A percentile compares a stretch with the other conserved stretches of the same genome.
phyloP scores from a whole-genome alignment of 306 rosid genomes.

The Trichosanthes cucumerina region DNA sequence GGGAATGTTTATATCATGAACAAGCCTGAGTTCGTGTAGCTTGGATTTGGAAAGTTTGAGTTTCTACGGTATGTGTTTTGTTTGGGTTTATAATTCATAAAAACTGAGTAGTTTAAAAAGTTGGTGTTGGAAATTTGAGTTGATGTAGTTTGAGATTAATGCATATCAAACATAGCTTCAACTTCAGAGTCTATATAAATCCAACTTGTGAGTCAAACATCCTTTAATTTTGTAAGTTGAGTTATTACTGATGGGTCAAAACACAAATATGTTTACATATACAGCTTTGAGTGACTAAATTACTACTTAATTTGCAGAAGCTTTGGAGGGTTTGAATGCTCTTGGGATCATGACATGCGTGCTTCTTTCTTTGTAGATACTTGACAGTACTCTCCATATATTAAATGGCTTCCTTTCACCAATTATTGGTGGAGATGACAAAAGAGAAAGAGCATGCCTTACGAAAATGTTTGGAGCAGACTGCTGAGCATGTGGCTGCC shows the following conservation, averaged over 20 bases:
- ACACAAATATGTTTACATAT: not conserved
- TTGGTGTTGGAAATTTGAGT: not conserved
- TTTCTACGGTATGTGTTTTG: not conserved
- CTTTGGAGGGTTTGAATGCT: not conserved
- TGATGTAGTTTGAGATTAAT: not conserved
- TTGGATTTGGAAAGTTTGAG: not conserved
- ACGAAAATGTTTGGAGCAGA: conserved; percentile 24
- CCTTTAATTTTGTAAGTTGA: not conserved
- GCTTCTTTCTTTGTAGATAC: not conserved
- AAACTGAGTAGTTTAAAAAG: not conserved
- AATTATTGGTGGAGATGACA: conserved; percentile 46
- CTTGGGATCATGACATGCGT: not conserved
- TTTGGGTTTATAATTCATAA: not conserved
- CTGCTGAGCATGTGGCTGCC: conserved; percentile 48
- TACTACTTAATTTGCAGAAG: not conserved
- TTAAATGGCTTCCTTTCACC: conserved; percentile 27
- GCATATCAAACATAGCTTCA: not conserved
- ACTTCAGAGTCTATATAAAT: not conserved
- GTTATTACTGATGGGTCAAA: not conserved
- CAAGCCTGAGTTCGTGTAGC: not conserved
- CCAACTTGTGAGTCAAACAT: not conserved
- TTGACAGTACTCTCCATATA: conserved; percentile 1
- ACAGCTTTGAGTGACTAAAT: not conserved
- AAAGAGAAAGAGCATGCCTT: conserved; percentile 28
- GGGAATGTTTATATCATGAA: not conserved